These are phyloP conservation scores for Gnomoniopsis smithogilvyi DNA, from an alignment of 2,329 filamentous ascomycete genomes.

Conservation along the genomic window DNA sequence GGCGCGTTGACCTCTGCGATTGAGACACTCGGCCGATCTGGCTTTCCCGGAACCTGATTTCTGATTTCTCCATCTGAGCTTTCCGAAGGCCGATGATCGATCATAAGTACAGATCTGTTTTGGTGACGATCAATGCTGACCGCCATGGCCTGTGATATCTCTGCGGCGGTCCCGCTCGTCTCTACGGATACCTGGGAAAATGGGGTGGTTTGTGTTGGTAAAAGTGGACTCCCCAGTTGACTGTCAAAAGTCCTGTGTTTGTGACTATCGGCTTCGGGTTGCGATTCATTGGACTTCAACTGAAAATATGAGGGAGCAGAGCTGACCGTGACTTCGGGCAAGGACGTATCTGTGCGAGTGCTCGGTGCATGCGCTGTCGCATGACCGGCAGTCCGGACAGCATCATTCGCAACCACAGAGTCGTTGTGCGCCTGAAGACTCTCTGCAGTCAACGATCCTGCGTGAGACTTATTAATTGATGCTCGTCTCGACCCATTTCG, in stretches of 20 bases:
- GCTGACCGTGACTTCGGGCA: constrained; percentile 26
- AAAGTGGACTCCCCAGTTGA: constrained; percentile 45
- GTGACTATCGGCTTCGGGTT: neutral
- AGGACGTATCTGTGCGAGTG: constrained; percentile 1
- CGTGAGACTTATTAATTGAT: constrained; percentile 43
- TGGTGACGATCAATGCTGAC: constrained; percentile 63
- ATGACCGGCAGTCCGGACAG: constrained; percentile 20
- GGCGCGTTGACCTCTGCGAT: constrained; percentile 19
- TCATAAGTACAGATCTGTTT: constrained; percentile 60
- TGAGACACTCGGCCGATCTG: constrained; percentile 27
- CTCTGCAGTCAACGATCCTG: constrained; percentile 55
- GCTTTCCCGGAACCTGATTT: constrained; percentile 15
- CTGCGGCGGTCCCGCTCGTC: constrained; percentile 56
- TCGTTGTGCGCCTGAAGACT: constrained; percentile 55
- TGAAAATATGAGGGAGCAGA: constrained; percentile 32
- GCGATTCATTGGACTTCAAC: constrained; percentile 28
- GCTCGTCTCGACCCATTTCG: constrained; percentile 25
- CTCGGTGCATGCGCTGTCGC: constrained; percentile 1
- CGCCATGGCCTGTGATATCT: constrained; percentile 60
- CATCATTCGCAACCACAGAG: constrained; percentile 13
- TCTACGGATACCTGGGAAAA: constrained; percentile 62
- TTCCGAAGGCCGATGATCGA: constrained; percentile 53
- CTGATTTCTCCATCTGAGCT: constrained; percentile 34
- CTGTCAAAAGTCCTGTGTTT: constrained; percentile 33
- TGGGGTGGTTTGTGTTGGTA: constrained; percentile 56